Evolutionary conservation across 1,284 basidiomycete genomes (phyloP), one percentile per base, ranked within the genome.

Genomic region (Caloboletus firmus): DNA sequence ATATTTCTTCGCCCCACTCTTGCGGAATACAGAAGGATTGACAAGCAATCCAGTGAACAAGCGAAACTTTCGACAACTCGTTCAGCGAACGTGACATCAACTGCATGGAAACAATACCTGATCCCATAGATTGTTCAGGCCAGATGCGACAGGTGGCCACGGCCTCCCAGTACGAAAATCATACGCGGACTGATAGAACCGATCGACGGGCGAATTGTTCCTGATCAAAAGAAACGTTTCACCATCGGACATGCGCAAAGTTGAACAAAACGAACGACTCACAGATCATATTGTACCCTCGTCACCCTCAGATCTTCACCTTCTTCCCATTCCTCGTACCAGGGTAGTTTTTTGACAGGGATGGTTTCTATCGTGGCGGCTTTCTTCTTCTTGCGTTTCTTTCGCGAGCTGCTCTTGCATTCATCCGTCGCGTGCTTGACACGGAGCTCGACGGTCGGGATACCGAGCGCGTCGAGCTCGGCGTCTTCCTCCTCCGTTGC

Each of bases 251-350:
- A 17, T 4, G 13, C 31, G 18, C 32, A 4, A n/a, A 13, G 24
- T 17, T 26, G 36, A 51, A 41, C 7, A 17, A 45, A 45, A 56
- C 35, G 48, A 13, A 26, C 17, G 39, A 73, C 76, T 55, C 60
- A 86, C 84, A 69, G 64, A 60, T 84, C 74, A 51, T 74, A 69
- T 51, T 57, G 55, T 13, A 64, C 66, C 50, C 60, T 65, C 40
- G 56, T 62, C 51, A 73, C 56, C 51, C 71, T 65, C 51, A 74
- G 64, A 56, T 71, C 64, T 63, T 88, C 85, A 9, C 72, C 75
- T 39, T 81, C 78, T 37, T 76, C 77, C 87, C 87, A 90, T 18
- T 79, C 73, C 52, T 87, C 82, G 70, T 79, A 87, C 87, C 87
- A 90, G 7, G 65, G 65, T 40, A 72, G 64, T 60, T 61, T 66